phyloP scores from a whole-genome alignment of 2,329 filamentous ascomycete genomes.

The Botrytis medusae region DNA sequence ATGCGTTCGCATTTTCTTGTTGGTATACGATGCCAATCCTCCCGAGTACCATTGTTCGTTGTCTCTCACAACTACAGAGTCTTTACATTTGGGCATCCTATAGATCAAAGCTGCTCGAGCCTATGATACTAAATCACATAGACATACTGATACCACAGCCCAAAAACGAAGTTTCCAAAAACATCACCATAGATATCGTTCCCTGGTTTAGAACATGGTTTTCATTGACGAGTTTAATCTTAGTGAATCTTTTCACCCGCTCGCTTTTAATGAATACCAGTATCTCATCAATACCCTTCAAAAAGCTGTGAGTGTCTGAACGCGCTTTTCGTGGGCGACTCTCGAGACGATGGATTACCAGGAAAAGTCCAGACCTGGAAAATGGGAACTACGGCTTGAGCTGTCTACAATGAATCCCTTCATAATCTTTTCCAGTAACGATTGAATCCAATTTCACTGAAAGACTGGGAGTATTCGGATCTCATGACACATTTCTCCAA shows the following conservation, averaged over 20 bases:
- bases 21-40: background rate
- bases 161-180: background rate
- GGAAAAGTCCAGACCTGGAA: too few relatives aligned
- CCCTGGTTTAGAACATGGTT: background rate
- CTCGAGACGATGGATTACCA: too few relatives aligned
- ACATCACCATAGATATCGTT: background rate
- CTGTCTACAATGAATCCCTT: background rate
- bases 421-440: background rate
- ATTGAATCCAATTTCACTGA: background rate
- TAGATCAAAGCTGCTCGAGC: background rate
- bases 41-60: background rate
- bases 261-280: background rate
- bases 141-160: background rate
- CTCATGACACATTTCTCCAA: background rate
- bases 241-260: background rate
- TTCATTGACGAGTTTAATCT: background rate
- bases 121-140: background rate
- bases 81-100: background rate
- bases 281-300: background rate
- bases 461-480: background rate
- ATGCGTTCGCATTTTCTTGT: background rate
- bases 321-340: too few relatives aligned
- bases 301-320: too few relatives aligned
- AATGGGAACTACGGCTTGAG: too few relatives aligned
- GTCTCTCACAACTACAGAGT: background rate